A percentile compares a stretch with the other conserved stretches of the same genome.
Evolutionary conservation across 768 basidiomycete genomes (phyloP).

Genomic region (Kwoniella dendrophila): DNA sequence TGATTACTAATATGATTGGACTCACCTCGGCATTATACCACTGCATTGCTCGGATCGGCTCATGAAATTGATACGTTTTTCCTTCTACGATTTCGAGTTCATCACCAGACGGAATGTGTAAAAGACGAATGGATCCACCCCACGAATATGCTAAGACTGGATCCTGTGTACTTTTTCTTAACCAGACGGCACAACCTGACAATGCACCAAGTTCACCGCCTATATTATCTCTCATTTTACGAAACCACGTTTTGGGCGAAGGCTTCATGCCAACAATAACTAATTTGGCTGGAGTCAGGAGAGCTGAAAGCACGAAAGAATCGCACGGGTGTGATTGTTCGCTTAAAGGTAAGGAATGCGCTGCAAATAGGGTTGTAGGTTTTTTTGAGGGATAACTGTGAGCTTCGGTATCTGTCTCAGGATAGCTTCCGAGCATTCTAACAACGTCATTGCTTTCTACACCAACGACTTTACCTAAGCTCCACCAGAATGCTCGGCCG

Average conservation of each 20-base stretch:
- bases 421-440: slow-evolving; percentile 89
- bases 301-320: slow-evolving; percentile 73
- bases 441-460: slow-evolving; percentile 93
- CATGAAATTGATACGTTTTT: slow-evolving; percentile 66
- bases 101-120: slow-evolving; percentile 63
- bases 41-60: slow-evolving; percentile 71
- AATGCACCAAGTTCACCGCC: slow-evolving; percentile 29
- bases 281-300: slow-evolving; percentile 86
- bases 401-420: slow-evolving; percentile 58
- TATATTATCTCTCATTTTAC: slow-evolving; percentile 43
- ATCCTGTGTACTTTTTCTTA: slow-evolving; percentile 37
- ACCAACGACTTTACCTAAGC: slow-evolving; percentile 88
- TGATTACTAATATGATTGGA: slow-evolving; percentile 34
- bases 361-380: slow-evolving; percentile 69
- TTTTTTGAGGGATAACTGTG: slow-evolving; percentile 14
- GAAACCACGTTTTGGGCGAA: slow-evolving; percentile 82
- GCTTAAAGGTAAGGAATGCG: slow-evolving; percentile 80
- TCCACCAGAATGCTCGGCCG: slow-evolving; percentile 93
- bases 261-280: slow-evolving; percentile 93
- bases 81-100: slow-evolving; percentile 65
- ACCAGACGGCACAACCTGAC: slow-evolving; percentile 48
- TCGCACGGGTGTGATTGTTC: slow-evolving; percentile 74
- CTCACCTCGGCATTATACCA: slow-evolving; percentile 89
- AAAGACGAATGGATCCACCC: slow-evolving; percentile 69
- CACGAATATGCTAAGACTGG: slow-evolving; percentile 84